Percentiles rank a stretch among this genome's conserved stretches.
Conservation (phyloP, 2,329 filamentous ascomycete genomes). For the Colletotrichum theobromicola region DNA sequence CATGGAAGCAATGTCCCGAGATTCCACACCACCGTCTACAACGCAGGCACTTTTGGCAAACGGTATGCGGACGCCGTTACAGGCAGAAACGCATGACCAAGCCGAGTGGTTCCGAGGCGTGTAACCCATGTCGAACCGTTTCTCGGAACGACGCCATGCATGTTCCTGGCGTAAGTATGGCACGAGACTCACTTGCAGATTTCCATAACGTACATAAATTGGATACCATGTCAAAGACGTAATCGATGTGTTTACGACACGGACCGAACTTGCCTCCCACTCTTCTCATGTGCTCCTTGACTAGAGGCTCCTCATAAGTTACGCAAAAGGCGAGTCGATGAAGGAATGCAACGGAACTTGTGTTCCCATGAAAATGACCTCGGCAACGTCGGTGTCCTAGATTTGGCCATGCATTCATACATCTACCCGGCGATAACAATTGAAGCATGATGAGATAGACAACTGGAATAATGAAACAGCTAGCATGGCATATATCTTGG, state of each 20-base stretch:
- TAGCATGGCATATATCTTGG: not conserved
- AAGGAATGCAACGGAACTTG: not conserved
- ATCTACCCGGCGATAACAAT: not conserved
- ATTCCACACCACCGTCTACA: constrained; percentile 1
- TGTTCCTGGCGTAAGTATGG: not conserved
- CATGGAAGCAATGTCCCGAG: constrained; percentile 16
- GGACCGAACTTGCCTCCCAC: not conserved
- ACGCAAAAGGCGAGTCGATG: not conserved
- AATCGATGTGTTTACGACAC: not conserved
- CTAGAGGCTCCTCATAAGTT: not conserved
- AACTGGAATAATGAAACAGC: not conserved
- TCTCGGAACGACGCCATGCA: not conserved
- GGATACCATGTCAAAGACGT: not conserved
- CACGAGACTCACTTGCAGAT: not conserved
- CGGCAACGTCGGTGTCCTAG: not conserved
- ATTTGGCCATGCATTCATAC: not conserved
- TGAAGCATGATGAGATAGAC: not conserved
- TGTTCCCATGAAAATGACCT: not conserved
- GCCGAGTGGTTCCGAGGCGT: not conserved
- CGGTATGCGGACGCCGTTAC: not conserved
- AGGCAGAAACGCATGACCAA: not conserved
- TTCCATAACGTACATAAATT: not conserved
- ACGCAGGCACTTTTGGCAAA: not conserved
- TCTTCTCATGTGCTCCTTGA: not conserved
- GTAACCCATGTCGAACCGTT: not conserved